A percentile compares a stretch with the other conserved stretches of the same genome.
These are phyloP conservation scores for Wickerhamiella australiensis DNA, from an alignment of 805 yeast genomes.

Conservation along the genomic window DNA sequence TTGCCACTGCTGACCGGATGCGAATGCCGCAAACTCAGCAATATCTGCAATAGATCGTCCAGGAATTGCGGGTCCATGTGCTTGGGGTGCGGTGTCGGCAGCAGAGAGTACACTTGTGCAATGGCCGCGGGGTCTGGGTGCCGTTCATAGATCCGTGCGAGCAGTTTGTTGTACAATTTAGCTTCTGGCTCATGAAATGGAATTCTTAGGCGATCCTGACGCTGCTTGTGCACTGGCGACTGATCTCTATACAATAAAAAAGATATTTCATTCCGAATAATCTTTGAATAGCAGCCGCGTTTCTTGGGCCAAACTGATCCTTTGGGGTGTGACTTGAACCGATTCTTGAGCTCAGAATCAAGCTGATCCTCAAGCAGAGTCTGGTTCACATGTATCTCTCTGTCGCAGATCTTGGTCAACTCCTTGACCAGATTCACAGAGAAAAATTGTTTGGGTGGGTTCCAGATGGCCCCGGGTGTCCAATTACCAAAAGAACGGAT, in stretches of 20 bases:
- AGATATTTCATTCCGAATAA: background rate
- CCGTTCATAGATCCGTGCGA: conserved; percentile 2
- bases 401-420: background rate
- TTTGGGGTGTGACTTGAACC: background rate
- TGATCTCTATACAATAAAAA: background rate
- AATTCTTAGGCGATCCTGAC: background rate
- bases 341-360: background rate
- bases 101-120: background rate
- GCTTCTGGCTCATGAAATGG: background rate
- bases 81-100: conserved; percentile 11
- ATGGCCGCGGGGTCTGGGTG: background rate
- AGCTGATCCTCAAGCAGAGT: background rate
- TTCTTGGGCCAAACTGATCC: background rate
- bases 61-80: conserved; percentile 8
- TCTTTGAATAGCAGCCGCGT: background rate
- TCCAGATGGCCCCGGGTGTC: conserved; percentile 12
- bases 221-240: background rate
- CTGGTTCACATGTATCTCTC: background rate
- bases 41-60: conserved; percentile 7
- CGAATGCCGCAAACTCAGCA: background rate
- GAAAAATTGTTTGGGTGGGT: conserved; percentile 3
- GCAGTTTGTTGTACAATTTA: background rate
- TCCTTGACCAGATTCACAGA: conserved; percentile 3
- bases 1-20: background rate
- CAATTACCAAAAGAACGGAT: conserved; percentile 3